Evolutionary conservation across 1,284 basidiomycete species (phyloP), one percentile per base, ranked within the genome.

Genomic region (Mycosarcoma maydis): DNA sequence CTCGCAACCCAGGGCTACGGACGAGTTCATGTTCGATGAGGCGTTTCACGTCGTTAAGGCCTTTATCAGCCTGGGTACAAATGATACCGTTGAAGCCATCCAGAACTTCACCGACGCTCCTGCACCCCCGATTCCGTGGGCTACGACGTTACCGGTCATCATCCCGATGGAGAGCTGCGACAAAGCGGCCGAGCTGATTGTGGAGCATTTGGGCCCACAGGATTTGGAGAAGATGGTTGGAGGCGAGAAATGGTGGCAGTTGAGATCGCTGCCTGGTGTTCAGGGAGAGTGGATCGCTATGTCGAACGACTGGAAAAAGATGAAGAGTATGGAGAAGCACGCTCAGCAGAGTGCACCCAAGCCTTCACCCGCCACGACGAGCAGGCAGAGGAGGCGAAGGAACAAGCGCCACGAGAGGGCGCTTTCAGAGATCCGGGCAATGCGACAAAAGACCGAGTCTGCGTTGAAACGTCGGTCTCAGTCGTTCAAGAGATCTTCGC

Each of bases 161-260:
- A 87, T 98, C 3, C 85, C 86, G 0, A 82, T 85, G 29, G 66
- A 76, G 17, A 88, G 86, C 54, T 93, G 93, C 74, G 87, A 91
- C 42, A 85, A 89, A 24, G 92, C 95, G 0, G 92, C 95, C 1
- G 83, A 84, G 6, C 83, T 88, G 64, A 86, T 98, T 38, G 88
- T 94, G 51, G 84, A 87, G 56, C 92, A 89, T 1, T 85, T 98
- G 11, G 94, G 95, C 0, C 92, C 94, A 9, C 87, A 90, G 67
- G 89, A 83, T 90, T 27, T 91, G 9, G 87, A 88, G 69, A 87
- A 86, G 50, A 81, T 94, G 23, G 89, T 94, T 2, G 94, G 94
- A 16, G 95, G 94, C 2, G 88, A 88, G 7, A 93, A 93, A 77
- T 98, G 95, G 94, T 98, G 94, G 95, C 94, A 81, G 75, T 42